Evolutionary conservation across 192 early-diverging fungal species (phyloP).

Genomic region (Gaertneriomyces sp.): DNA sequence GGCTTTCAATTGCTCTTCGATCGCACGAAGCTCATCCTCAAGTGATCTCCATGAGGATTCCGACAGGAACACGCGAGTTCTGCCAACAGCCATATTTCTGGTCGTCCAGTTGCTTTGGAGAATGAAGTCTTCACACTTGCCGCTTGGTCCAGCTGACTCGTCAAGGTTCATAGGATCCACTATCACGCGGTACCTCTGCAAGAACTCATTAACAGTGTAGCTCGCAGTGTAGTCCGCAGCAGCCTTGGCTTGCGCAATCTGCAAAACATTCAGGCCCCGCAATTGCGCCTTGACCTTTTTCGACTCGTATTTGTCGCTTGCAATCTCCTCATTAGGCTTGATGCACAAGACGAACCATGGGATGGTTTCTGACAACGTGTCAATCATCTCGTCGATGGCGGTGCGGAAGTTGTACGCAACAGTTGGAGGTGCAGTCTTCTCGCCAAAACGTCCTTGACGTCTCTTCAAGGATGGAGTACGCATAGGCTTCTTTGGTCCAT

Average conservation of each 20-base stretch:
- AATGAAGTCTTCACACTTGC: constrained; percentile 35
- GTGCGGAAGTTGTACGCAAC: constrained; percentile 50
- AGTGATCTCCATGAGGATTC: constrained; percentile 40
- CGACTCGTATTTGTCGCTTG: constrained; percentile 51
- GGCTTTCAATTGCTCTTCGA: constrained; percentile 39
- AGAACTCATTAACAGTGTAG: constrained; percentile 69
- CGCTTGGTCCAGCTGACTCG: constrained; percentile 28
- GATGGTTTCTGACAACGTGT: constrained; percentile 71
- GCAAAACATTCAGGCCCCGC: constrained; percentile 62
- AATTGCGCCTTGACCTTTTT: constrained; percentile 69
- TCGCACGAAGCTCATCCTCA: constrained; percentile 40
- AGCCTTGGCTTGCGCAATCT: constrained; percentile 65
- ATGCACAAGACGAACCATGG: constrained; percentile 84
- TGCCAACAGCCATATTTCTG: constrained; percentile 42
- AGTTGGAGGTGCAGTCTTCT: constrained; percentile 30
- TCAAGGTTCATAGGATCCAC: constrained; percentile 44
- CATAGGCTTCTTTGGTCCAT: constrained; percentile 68
- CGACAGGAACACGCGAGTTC: constrained; percentile 40
- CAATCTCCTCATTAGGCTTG: constrained; percentile 58
- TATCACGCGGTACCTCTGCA: constrained; percentile 64
- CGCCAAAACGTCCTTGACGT: constrained; percentile 27
- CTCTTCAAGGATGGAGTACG: constrained; percentile 66
- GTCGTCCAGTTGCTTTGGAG: constrained; percentile 35
- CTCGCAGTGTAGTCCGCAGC: constrained; percentile 66
- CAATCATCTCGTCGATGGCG: constrained; percentile 72